These are phyloP conservation scores for Blastobotrys malaysiensis DNA, from an alignment of 1,139 yeast species.

Conservation along the genomic window DNA sequence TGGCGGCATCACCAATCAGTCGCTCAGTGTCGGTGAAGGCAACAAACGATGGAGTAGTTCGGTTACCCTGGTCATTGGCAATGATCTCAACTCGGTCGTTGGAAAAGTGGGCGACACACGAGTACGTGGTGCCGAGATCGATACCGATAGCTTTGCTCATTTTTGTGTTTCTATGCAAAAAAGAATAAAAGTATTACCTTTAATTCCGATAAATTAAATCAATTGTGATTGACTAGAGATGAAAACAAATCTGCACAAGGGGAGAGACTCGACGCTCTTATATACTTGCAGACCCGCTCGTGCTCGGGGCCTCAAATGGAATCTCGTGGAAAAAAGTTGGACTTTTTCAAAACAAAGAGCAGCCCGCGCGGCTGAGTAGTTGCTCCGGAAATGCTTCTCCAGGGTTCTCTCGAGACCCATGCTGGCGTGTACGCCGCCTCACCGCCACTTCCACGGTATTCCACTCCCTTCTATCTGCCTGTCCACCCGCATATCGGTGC, in stretches of 20 bases:
- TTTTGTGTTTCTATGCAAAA: conserved; percentile 3
- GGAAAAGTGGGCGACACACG: conserved; percentile 96
- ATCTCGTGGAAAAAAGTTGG: not conserved
- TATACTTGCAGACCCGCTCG: not conserved
- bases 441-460: not conserved
- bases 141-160: conserved; percentile 45
- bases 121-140: conserved; percentile 99
- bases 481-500: not conserved
- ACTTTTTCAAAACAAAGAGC: not conserved
- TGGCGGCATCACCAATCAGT: conserved; percentile 97
- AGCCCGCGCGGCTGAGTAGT: not conserved
- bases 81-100: conserved; percentile 80
- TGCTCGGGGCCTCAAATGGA: not conserved
- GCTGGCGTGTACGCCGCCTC: not conserved
- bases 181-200: not conserved
- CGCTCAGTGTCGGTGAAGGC: conserved; percentile 96
- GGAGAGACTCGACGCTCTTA: not conserved
- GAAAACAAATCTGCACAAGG: not conserved
- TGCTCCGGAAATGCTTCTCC: not conserved
- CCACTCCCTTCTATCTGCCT: not conserved
- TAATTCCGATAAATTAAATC: not conserved
- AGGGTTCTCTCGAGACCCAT: not conserved
- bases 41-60: conserved; percentile 96
- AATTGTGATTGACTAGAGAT: not conserved
- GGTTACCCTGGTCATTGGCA: conserved; percentile 98